phyloP scores from a whole-genome alignment of 148 eudicot species.

The Camellia japonica region DNA sequence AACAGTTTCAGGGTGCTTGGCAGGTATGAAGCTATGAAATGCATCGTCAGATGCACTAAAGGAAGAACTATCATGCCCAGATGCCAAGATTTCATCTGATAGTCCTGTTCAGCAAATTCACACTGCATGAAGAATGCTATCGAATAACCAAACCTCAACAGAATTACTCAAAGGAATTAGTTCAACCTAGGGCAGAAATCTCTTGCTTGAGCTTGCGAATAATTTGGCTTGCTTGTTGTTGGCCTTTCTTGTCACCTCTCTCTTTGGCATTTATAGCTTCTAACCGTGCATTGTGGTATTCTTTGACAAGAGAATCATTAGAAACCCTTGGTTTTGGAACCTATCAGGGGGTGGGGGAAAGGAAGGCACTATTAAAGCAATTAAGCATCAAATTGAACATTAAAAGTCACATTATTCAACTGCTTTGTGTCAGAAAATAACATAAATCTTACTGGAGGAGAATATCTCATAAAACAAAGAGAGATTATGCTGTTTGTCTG shows the following conservation, averaged over 20 bases:
- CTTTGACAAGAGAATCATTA: conserved; percentile 55
- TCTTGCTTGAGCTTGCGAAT: conserved; percentile 89
- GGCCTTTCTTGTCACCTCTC: conserved; percentile 68
- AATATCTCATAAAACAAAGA: neutral
- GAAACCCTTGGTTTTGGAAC: conserved; percentile 49
- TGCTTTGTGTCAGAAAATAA: neutral
- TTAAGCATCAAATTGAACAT: conserved; percentile 11
- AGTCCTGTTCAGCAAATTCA: conserved; percentile 53
- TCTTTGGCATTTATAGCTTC: conserved; percentile 83
- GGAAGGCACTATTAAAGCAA: neutral
- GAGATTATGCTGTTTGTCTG: neutral
- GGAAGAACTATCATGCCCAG: conserved; percentile 40
- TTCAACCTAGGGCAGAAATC: conserved; percentile 68
- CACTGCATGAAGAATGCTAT: conserved; percentile 2
- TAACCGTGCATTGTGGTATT: conserved; percentile 70
- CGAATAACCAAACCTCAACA: neutral
- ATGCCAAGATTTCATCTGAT: conserved; percentile 50
- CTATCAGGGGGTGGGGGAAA: conserved; percentile 30
- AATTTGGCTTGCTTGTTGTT: conserved; percentile 67
- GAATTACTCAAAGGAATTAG: neutral
- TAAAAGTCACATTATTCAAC: conserved; percentile 4
- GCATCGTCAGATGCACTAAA: conserved; percentile 21
- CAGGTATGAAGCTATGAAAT: conserved; percentile 28
- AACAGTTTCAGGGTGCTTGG: conserved; percentile 18
- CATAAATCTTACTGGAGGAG: neutral